Conservation (phyloP, 2,329 filamentous ascomycete genomes). For the Trichoderma endophyticum region DNA sequence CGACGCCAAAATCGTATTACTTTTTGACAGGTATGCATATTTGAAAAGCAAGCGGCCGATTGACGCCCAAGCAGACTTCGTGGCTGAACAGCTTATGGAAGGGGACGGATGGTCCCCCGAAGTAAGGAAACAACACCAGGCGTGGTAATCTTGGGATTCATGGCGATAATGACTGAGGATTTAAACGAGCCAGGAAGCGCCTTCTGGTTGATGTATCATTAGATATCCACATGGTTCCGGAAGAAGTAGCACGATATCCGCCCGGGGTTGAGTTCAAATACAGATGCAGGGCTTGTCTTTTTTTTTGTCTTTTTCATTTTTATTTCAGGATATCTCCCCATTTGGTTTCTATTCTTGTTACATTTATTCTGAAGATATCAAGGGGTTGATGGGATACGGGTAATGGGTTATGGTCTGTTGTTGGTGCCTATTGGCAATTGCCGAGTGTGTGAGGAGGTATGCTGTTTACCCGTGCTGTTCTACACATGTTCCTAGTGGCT, state of each 20-base stretch:
- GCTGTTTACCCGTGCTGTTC: background rate
- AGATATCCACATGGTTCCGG: conserved; percentile 17
- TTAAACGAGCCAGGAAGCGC: background rate
- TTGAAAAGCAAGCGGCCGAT: conserved; percentile 11
- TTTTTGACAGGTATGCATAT: conserved; percentile 9
- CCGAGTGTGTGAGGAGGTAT: background rate
- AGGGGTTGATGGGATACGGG: background rate
- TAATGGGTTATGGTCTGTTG: conserved; percentile 2
- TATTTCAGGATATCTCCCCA: background rate
- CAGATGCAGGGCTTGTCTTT: conserved; percentile 13
- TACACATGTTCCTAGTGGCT: background rate
- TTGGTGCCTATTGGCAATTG: background rate
- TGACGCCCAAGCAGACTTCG: conserved; percentile 7
- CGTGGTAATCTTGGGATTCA: conserved; percentile 10
- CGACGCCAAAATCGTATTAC: background rate
- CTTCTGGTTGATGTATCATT: conserved; percentile 18
- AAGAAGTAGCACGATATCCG: conserved; percentile 15
- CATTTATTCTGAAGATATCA: background rate
- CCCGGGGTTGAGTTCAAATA: conserved; percentile 10
- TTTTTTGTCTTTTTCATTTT: background rate
- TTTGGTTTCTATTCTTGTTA: background rate
- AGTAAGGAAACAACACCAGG: background rate
- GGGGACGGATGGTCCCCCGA: background rate
- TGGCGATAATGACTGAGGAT: background rate
- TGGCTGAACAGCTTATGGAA: background rate